A percentile compares a stretch with the other conserved stretches of the same genome.
These are phyloP conservation scores for Trichomonascaceae sp. DNA, from an alignment of 1,139 yeast species.

Conservation along the genomic window DNA sequence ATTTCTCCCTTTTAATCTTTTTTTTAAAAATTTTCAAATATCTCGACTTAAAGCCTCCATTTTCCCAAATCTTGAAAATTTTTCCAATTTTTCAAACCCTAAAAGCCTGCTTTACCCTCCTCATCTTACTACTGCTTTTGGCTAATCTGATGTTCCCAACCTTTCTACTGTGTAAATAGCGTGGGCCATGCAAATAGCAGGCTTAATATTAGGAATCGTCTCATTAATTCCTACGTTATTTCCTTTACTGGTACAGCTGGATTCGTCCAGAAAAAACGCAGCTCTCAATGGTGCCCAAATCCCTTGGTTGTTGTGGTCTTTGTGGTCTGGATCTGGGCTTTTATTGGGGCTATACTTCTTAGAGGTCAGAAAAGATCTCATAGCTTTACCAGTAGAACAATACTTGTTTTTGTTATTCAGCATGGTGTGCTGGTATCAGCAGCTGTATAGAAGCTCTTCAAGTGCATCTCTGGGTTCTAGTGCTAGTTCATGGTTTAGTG, in stretches of 20 bases:
- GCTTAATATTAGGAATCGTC: constrained; percentile 10
- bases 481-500: neutral
- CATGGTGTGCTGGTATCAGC: constrained; percentile 16
- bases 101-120: neutral
- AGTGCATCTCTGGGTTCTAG: neutral
- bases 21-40: no score
- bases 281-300: constrained; percentile 8
- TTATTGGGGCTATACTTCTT: constrained; percentile 14
- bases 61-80: no score
- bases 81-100: neutral
- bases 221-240: constrained; percentile 13
- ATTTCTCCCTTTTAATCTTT: no score
- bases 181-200: constrained; percentile 7
- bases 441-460: constrained; percentile 7
- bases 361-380: constrained; percentile 12
- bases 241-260: constrained; percentile 17
- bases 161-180: neutral
- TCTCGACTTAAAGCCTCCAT: no score
- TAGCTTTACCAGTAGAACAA: constrained; percentile 13
- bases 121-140: neutral
- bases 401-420: constrained; percentile 12
- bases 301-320: constrained; percentile 15
- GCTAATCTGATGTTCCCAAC: neutral
- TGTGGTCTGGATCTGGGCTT: constrained; percentile 12
- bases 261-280: constrained; percentile 10